Base-by-base conservation (phyloP, 2,329 filamentous ascomycete species). In the Colletotrichum sp. region DNA sequence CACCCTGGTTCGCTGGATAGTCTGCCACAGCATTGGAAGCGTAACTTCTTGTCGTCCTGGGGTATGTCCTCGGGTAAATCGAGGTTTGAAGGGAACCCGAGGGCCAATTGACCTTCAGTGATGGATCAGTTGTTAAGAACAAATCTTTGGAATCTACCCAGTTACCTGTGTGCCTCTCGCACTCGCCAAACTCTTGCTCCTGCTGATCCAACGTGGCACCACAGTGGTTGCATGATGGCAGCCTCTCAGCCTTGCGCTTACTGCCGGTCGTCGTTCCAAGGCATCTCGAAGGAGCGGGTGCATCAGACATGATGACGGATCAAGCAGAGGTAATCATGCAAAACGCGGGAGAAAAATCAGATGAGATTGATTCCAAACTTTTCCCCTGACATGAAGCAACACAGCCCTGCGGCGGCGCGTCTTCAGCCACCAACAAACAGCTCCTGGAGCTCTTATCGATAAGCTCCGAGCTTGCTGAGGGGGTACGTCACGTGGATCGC, bases 321-420 rank as follows among this genome's bases (percentile, higher is more conserved):
- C n/a, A 21, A 0, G 10, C 44, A 49, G n/a, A 49, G 1, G 44
- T 0, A 21, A 49, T 49, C n/a, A 49, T 21, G 0, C n/a, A 49
- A 49, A 2, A 49, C 8, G n/a, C 18, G n/a, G 1, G n/a, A 6
- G n/a, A 0, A 49, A 21, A 21, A 0, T 0, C 44, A 49, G 8
- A 49, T 12, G 3, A 13, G 9, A 21, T 21, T 49, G n/a, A 49
- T 49, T 49, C 44, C 44, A n/a, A 1, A n/a, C 5, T 3, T n/a
- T 2, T 18, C 18, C 5, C 18, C 5, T 9, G 36, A 18, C 8
- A 44, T 18, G 16, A 44, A 44, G 4, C 36, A 44, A 44, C 16
- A 10, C 16, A 44, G 36, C 16, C 36, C 16, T 8, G 36, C 16
- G 39, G 18, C 39, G 16, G 39, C 18, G n/a, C 44, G 44, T 49